Percentiles rank a stretch among this genome's conserved stretches.
These are phyloP conservation scores for Calocybe gangraenosa DNA, from an alignment of 768 basidiomycete genomes.

Conservation along the genomic window DNA sequence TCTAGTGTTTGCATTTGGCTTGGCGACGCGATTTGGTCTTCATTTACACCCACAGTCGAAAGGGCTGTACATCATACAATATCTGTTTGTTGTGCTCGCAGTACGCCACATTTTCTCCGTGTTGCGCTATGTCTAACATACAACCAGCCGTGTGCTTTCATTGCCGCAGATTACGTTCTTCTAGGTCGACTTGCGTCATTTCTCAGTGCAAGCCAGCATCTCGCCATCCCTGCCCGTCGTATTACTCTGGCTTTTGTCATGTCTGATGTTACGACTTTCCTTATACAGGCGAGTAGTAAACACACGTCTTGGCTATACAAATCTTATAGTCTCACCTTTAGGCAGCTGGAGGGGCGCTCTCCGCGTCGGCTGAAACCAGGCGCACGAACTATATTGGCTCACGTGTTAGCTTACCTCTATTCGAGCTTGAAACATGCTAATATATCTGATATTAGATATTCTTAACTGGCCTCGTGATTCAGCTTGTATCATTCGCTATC, in stretches of 20 bases:
- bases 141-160: constrained; percentile 67
- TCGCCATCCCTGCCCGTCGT: constrained; percentile 42
- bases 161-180: constrained; percentile 63
- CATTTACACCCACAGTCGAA: constrained; percentile 48
- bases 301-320: neutral
- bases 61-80: constrained; percentile 49
- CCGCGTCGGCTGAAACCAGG: constrained; percentile 33
- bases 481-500: constrained; percentile 46
- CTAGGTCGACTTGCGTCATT: constrained; percentile 57
- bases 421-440: neutral
- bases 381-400: constrained; percentile 26
- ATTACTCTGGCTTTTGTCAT: constrained; percentile 58
- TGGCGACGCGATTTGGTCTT: constrained; percentile 52
- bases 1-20: constrained; percentile 55
- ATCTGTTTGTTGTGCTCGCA: constrained; percentile 57
- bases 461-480: constrained; percentile 51
- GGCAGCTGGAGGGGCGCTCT: constrained; percentile 47
- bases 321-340: constrained; percentile 13
- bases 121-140: neutral
- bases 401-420: constrained; percentile 23
- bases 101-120: constrained; percentile 25
- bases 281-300: constrained; percentile 45
- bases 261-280: constrained; percentile 62
- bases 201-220: constrained; percentile 41
- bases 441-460: constrained; percentile 35